Percentiles rank a stretch among this genome's conserved stretches.
Conservation (phyloP, 768 basidiomycete genomes). For the Auricularia cornea region DNA sequence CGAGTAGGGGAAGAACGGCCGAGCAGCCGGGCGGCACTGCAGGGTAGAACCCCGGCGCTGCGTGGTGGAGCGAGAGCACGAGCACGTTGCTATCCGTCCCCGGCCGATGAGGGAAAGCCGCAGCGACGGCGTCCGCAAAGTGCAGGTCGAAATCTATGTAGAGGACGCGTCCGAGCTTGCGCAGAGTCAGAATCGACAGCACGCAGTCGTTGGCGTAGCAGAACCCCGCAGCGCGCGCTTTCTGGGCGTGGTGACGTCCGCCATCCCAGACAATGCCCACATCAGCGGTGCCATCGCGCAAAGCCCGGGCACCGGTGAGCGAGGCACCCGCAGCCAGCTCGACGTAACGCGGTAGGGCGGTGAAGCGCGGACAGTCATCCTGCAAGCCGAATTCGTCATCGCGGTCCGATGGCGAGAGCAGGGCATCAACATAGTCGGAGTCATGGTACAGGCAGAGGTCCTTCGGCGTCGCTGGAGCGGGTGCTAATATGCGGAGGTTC, state of each 20-base stretch:
- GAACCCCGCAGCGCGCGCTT: conserved; percentile 74
- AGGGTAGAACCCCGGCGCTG: conserved; percentile 81
- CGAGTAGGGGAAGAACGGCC: conserved; percentile 58
- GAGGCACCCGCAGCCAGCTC: conserved; percentile 67
- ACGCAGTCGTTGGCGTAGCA: conserved; percentile 92
- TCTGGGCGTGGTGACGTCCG: conserved; percentile 82
- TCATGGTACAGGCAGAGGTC: conserved; percentile 65
- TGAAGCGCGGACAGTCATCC: conserved; percentile 76
- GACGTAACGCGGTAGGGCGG: conserved; percentile 59
- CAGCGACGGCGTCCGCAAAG: conserved; percentile 80
- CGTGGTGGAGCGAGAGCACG: conserved; percentile 80
- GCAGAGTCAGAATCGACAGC: conserved; percentile 65
- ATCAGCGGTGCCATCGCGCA: conserved; percentile 44
- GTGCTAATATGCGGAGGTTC: conserved; percentile 37
- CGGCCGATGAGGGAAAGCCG: conserved; percentile 50
- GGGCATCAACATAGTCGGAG: conserved; percentile 56
- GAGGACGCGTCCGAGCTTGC: conserved; percentile 55
- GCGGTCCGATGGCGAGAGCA: conserved; percentile 29
- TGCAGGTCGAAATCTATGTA: conserved; percentile 92
- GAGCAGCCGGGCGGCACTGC: conserved; percentile 31
- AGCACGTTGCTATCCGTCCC: conserved; percentile 27
- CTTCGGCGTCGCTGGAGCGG: conserved; percentile 42
- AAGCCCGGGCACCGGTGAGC: conserved; percentile 57
- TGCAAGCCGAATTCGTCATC: conserved; percentile 45
- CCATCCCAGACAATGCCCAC: conserved; percentile 88